A percentile compares a stretch with the other conserved stretches of the same genome.
phyloP scores from a whole-genome alignment of 345 rosid species.

The Physaria fendleri region DNA sequence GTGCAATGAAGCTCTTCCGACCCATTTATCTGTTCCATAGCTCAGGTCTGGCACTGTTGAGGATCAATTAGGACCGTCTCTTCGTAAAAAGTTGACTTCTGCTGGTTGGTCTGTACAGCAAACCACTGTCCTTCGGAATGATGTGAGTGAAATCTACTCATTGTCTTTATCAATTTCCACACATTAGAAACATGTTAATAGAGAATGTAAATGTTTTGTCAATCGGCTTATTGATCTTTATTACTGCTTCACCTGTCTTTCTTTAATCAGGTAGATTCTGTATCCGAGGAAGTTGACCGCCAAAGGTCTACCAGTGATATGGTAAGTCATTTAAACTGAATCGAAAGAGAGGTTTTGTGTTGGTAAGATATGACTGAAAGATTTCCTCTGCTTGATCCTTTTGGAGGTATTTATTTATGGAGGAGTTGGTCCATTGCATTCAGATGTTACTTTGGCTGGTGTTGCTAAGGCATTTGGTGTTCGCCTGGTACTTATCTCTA shows the following conservation, averaged over 20 bases:
- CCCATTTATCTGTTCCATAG: constrained; percentile 74
- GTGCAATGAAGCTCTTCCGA: constrained; percentile 22
- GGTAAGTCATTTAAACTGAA: constrained; percentile 39
- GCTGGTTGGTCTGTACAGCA: constrained; percentile 77
- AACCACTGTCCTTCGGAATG: constrained; percentile 55
- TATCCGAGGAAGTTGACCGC: constrained; percentile 91
- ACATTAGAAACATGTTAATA: neutral
- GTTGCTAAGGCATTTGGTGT: constrained; percentile 98
- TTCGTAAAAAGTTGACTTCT: constrained; percentile 71
- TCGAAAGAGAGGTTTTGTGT: neutral
- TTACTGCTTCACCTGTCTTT: constrained; percentile 18
- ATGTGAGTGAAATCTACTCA: constrained; percentile 52
- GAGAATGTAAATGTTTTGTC: constrained; percentile 1
- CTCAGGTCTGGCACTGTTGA: constrained; percentile 98
- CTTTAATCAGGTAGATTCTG: constrained; percentile 75
- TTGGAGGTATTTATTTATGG: constrained; percentile 80
- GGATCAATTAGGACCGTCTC: constrained; percentile 69
- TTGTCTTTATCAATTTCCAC: neutral
- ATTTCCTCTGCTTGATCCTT: neutral
- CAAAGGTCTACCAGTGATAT: constrained; percentile 62
- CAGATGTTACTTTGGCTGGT: constrained; percentile 87
- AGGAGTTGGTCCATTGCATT: constrained; percentile 93
- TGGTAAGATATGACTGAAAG: constrained; percentile 1
- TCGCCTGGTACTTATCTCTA: constrained; percentile 59
- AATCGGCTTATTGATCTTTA: neutral